A percentile compares a stretch with the other conserved stretches of the same genome.
phyloP scores from a whole-genome alignment of 164 flowering plant genomes.

The Liquidambar formosana region DNA sequence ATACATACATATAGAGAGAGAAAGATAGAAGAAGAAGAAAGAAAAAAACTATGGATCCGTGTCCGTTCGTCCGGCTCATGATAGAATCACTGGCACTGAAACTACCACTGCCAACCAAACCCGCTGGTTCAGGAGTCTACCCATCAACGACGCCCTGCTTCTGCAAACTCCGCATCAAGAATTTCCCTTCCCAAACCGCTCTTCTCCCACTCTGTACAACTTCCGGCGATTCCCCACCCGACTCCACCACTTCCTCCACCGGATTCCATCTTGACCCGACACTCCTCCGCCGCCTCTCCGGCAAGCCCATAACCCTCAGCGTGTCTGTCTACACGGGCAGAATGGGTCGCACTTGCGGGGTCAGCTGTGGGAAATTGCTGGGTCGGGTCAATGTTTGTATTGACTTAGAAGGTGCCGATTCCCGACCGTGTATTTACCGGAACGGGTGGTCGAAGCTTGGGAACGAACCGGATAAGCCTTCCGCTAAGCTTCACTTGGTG shows the following conservation, averaged over 20 bases:
- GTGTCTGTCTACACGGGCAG: conserved; percentile 66
- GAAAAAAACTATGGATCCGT: conserved; percentile 90
- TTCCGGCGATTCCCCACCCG: conserved; percentile 38
- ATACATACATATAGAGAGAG: background rate
- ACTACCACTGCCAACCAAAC: conserved; percentile 54
- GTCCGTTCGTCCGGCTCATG: conserved; percentile 74
- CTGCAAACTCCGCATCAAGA: conserved; percentile 61
- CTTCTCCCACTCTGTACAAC: conserved; percentile 55
- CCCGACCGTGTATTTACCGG: conserved; percentile 47
- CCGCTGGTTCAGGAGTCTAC: conserved; percentile 54
- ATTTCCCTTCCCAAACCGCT: conserved; percentile 70
- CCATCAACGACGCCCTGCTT: conserved; percentile 73
- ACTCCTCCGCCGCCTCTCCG: conserved; percentile 52
- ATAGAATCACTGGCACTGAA: conserved; percentile 79
- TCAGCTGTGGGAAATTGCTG: conserved; percentile 50
- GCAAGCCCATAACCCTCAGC: conserved; percentile 43
- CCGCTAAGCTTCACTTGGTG: conserved; percentile 54
- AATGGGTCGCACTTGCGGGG: conserved; percentile 65
- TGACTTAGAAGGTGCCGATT: conserved; percentile 36
- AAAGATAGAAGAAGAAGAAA: background rate
- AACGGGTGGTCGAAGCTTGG: conserved; percentile 82
- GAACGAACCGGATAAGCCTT: conserved; percentile 38
- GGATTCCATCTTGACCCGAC: conserved; percentile 71
- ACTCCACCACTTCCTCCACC: conserved; percentile 37
- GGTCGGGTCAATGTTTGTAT: conserved; percentile 54